A percentile compares a stretch with the other conserved stretches of the same genome.
These are phyloP conservation scores for Hanseniaspora gamundiae DNA, from an alignment of 1,139 yeast species.

Conservation along the genomic window DNA sequence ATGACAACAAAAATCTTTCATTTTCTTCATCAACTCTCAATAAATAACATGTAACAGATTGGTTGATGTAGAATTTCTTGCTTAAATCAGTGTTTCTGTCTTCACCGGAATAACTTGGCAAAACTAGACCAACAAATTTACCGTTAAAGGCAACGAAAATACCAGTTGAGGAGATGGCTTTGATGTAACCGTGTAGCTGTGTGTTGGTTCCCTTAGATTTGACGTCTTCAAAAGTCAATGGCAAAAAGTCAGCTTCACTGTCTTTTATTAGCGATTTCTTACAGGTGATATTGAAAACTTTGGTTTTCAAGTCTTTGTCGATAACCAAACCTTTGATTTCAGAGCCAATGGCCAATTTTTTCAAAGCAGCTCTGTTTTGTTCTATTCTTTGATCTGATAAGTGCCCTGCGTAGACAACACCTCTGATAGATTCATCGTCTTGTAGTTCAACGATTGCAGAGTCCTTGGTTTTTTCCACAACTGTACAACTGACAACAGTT, in stretches of 20 bases:
- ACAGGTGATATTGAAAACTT: slow-evolving; percentile 48
- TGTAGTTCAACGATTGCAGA: slow-evolving; percentile 54
- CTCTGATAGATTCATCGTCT: slow-evolving; percentile 42
- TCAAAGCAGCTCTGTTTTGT: slow-evolving; percentile 52
- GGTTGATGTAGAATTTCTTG: slow-evolving; percentile 43
- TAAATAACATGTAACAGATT: slow-evolving; percentile 57
- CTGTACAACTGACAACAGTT: slow-evolving; percentile 45
- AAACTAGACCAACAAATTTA: slow-evolving; percentile 68
- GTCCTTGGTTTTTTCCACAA: slow-evolving; percentile 68
- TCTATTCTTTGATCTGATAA: slow-evolving; percentile 65
- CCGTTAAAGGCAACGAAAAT: slow-evolving; percentile 76
- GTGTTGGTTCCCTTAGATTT: slow-evolving; percentile 32
- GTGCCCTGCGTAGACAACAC: slow-evolving; percentile 65
- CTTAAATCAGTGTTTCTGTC: slow-evolving; percentile 44
- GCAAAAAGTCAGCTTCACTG: slow-evolving; percentile 43
- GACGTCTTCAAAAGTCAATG: slow-evolving; percentile 48
- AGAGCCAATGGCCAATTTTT: slow-evolving; percentile 49
- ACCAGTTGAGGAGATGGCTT: slow-evolving; percentile 66
- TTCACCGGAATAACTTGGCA: slow-evolving; percentile 61
- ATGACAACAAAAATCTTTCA: slow-evolving; percentile 54
- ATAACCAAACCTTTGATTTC: slow-evolving; percentile 48
- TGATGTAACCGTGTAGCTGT: slow-evolving; percentile 57
- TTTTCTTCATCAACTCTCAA: slow-evolving; percentile 55
- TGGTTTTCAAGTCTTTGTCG: slow-evolving; percentile 51
- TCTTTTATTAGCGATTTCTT: slow-evolving; percentile 60